Conservation (phyloP, 83 land plant species). For the Larix sibirica region DNA sequence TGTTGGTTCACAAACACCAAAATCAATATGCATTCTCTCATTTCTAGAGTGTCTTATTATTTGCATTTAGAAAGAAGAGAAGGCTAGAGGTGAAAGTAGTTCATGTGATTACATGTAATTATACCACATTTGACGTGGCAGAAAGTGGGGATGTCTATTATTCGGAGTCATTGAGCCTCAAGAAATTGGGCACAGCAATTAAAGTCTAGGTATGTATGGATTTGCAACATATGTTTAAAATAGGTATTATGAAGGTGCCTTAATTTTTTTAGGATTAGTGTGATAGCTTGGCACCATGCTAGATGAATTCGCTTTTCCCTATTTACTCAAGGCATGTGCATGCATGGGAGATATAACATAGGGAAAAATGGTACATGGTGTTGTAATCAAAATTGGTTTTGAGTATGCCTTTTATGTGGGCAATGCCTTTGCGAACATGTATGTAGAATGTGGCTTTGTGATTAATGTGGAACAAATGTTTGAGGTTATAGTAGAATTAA, state of each 20-base stretch:
- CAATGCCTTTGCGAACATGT: not conserved
- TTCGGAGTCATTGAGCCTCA: too few species aligned
- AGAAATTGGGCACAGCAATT: too few species aligned
- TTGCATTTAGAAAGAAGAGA: too few species aligned
- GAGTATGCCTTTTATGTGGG: not conserved
- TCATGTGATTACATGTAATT: too few species aligned
- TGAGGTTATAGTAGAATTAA: not conserved
- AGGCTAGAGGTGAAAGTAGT: too few species aligned
- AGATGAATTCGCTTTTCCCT: not conserved
- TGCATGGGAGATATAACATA: not conserved
- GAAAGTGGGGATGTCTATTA: too few species aligned
- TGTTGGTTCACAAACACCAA: too few species aligned
- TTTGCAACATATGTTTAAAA: not conserved
- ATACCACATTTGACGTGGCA: too few species aligned
- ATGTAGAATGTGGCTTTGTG: not conserved
- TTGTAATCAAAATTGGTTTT: not conserved
- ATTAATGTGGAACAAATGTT: constrained; percentile 16
- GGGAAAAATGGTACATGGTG: not conserved
- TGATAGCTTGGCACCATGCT: not conserved
- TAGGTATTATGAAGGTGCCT: not conserved
- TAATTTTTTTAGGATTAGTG: not conserved
- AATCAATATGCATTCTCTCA: too few species aligned
- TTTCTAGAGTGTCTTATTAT: too few species aligned
- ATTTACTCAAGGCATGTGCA: not conserved
- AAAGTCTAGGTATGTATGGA: too few species aligned